These are phyloP conservation scores for Yarrowia sp. DNA, from an alignment of 805 yeast genomes.

Conservation along the genomic window DNA sequence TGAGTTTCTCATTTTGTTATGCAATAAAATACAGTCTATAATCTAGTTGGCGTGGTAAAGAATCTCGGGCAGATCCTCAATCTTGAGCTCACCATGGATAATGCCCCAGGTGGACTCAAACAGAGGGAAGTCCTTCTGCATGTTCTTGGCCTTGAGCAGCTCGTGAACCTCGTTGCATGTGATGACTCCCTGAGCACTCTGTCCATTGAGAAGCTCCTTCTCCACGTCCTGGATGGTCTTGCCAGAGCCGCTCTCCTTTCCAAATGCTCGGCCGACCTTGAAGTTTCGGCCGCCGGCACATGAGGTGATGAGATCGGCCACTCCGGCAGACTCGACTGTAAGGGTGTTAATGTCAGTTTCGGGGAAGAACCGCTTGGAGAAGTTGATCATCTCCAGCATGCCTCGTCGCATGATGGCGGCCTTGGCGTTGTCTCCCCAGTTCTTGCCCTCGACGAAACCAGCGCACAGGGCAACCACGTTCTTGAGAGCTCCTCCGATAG, in stretches of 20 bases:
- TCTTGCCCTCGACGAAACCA: constrained; percentile 95
- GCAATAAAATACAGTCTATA: constrained; percentile 27
- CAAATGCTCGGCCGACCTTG: constrained; percentile 83
- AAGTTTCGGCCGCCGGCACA: constrained; percentile 98
- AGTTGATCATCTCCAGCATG: constrained; percentile 80
- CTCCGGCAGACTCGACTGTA: constrained; percentile 94
- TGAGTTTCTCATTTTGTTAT: too few species aligned
- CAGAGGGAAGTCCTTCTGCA: constrained; percentile 73
- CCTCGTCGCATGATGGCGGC: constrained; percentile 98
- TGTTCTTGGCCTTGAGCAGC: constrained; percentile 55
- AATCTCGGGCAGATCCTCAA: constrained; percentile 65
- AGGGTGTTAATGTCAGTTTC: constrained; percentile 73
- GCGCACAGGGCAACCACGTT: constrained; percentile 95
- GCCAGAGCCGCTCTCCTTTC: constrained; percentile 53
- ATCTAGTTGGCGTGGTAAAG: constrained; percentile 29
- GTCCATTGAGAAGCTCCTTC: constrained; percentile 84
- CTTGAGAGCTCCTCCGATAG: constrained; percentile 95
- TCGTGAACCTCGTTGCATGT: constrained; percentile 91
- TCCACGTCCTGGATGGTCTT: constrained; percentile 80
- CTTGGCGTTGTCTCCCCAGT: constrained; percentile 99
- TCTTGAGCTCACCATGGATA: constrained; percentile 68
- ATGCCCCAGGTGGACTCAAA: constrained; percentile 79
- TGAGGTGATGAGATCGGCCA: constrained; percentile 95
- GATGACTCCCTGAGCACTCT: constrained; percentile 92
- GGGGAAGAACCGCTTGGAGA: constrained; percentile 80